Conservation (phyloP, 306 rosid species). For the Inga oerstediana region DNA sequence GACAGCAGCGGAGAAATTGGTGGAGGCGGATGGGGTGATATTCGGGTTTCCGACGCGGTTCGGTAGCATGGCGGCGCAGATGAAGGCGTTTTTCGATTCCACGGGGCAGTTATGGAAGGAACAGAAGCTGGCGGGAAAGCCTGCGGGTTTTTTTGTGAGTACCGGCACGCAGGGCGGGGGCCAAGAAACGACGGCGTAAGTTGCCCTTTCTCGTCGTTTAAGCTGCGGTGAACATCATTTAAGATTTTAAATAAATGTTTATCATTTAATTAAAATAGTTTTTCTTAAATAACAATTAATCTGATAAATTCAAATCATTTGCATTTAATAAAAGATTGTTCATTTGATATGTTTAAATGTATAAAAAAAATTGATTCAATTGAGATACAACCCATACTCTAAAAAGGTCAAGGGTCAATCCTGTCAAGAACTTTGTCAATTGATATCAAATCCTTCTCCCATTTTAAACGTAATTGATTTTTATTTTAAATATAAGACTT, state of each 20-base stretch:
- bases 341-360: no score
- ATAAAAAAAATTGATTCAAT: no score
- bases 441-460: no score
- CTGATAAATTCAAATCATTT: background rate
- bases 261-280: no score
- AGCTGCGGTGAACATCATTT: background rate
- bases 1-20: constrained; percentile 45
- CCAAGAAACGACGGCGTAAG: constrained; percentile 64
- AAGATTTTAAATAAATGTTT: background rate
- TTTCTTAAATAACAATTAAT: no score
- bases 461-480: no score
- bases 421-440: no score
- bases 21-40: constrained; percentile 54
- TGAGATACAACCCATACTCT: no score
- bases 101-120: constrained; percentile 49
- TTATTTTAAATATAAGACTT: no score
- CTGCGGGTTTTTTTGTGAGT: constrained; percentile 61
- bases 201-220: background rate
- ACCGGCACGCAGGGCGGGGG: constrained; percentile 69
- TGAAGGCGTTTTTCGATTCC: constrained; percentile 61
- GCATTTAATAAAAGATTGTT: no score
- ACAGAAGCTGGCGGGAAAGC: constrained; percentile 60
- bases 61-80: constrained; percentile 67
- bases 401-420: no score
- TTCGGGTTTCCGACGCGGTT: constrained; percentile 66